A percentile compares a stretch with the other conserved stretches of the same genome.
Conservation (phyloP, 2,329 filamentous ascomycete species). For the Conoideocrella luteorostrata region DNA sequence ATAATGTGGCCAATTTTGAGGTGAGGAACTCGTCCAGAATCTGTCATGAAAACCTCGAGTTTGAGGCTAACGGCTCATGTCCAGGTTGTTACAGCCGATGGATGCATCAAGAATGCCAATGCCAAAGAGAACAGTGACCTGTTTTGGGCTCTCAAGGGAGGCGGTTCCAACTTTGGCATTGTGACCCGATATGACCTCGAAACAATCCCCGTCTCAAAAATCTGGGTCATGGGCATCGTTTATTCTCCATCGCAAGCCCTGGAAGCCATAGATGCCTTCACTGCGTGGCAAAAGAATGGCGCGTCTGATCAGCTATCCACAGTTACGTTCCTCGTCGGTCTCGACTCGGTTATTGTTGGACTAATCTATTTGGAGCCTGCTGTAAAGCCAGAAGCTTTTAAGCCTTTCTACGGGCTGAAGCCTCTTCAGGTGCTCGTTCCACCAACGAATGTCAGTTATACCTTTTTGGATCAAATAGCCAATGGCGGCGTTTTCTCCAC, state of each 20-base stretch:
- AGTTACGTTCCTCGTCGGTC: not conserved
- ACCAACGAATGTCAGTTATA: not conserved
- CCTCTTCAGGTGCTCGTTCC: not conserved
- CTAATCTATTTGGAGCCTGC: conserved; percentile 3
- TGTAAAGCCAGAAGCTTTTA: not conserved
- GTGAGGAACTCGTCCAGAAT: too few species aligned
- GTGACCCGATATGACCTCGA: conserved; percentile 17
- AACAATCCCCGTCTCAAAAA: conserved; percentile 12
- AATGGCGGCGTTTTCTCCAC: too few species aligned
- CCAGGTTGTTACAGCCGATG: conserved; percentile 22
- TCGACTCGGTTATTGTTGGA: not conserved
- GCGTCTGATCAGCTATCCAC: not conserved
- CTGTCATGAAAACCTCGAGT: too few species aligned
- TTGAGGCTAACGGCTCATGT: too few species aligned
- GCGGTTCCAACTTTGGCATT: conserved; percentile 31
- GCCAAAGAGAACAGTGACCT: conserved; percentile 12
- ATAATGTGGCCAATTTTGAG: conserved; percentile 31
- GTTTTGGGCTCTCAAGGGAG: conserved; percentile 14
- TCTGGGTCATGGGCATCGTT: conserved; percentile 11
- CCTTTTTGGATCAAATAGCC: too few species aligned
- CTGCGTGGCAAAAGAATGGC: not conserved
- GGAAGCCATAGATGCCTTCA: not conserved
- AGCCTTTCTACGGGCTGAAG: not conserved
- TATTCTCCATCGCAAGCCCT: too few species aligned
- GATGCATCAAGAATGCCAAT: conserved; percentile 31